Evolutionary conservation across 2,329 filamentous ascomycete species (phyloP), one percentile per base, ranked within the genome.

Genomic region (Orbilia oligospora): DNA sequence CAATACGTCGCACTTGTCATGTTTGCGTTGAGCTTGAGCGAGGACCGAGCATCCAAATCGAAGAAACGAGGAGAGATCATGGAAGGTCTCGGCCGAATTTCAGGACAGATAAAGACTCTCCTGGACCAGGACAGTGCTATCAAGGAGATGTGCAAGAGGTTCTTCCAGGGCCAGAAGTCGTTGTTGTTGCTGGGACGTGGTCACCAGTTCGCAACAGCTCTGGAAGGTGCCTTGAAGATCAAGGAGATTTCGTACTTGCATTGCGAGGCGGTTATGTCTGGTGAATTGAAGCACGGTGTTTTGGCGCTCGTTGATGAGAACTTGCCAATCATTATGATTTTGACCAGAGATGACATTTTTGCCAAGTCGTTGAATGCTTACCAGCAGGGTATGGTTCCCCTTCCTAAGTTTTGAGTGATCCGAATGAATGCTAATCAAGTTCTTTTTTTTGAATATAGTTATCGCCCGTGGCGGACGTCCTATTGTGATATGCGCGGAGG

Each of bases 1-100:
- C 96, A 99, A 85, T 99, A 98, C 86, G 93, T 99, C 84, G 97
- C 96, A 85, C 97, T 99, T 94, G 92, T 98, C 87, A 99, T 99
- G 96, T 98, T 99, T 83, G 96, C 96, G 5, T 88, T 99, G 80
- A 97, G 94, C 33, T 90, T 99, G 75, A 96, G 93, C 83, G 96
- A 99, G 87, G 96, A 99, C 86, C 93, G 96, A 82, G 93, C 94
- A 49, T 97, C 94, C 82, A 99, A 99, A 90, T 90, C 92, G 83
- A 90, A 92, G 87, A 90, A 95, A 84, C 92, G 96, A 36, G 91
- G 96, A 86, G 94, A 97, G 86, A 98, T 99, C 84, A 97, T 99
- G 89, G 92, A 97, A 82, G 95, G 96, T 83, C 90, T 99, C 33
- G 88, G 89, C 83, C 92, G 93, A 83, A 90, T 99, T 83, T 97